Evolutionary conservation across 1,284 basidiomycete genomes (phyloP).

Genomic region (Fomitopsis schrenkii): DNA sequence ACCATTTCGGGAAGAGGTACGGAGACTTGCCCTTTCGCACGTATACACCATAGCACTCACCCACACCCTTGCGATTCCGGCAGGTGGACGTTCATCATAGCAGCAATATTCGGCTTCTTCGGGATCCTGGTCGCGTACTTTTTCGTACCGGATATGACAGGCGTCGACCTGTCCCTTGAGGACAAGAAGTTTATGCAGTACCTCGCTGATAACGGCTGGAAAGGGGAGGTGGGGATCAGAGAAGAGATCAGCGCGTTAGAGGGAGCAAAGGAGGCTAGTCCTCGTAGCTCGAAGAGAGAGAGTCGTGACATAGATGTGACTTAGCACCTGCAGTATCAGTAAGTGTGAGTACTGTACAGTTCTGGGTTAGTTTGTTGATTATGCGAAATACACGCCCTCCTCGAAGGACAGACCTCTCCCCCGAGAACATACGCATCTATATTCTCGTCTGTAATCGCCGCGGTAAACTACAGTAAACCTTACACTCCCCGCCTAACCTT

Average conservation of each 20-base stretch:
- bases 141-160: slow-evolving; percentile 68
- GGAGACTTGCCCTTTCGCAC: neutral
- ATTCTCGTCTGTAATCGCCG: too few relatives aligned
- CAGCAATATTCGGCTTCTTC: slow-evolving; percentile 58
- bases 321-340: too few relatives aligned
- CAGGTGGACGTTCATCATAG: slow-evolving; percentile 58
- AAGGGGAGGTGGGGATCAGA: slow-evolving; percentile 50
- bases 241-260: slow-evolving; percentile 28
- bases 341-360: too few relatives aligned
- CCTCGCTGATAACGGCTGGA: slow-evolving; percentile 5
- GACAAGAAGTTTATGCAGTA: slow-evolving; percentile 3
- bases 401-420: too few relatives aligned
- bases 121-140: slow-evolving; percentile 66
- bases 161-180: slow-evolving; percentile 35
- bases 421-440: too few relatives aligned
- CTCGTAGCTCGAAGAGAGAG: neutral
- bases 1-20: slow-evolving; percentile 58
- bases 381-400: too few relatives aligned
- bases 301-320: too few relatives aligned
- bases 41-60: neutral
- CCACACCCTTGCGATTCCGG: neutral
- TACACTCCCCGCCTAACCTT: too few relatives aligned
- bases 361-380: too few relatives aligned
- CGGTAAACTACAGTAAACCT: too few relatives aligned
- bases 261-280: neutral